These are phyloP conservation scores for Plasmodium blacklocki DNA, from an alignment of 169 alveolate species.

Conservation along the genomic window DNA sequence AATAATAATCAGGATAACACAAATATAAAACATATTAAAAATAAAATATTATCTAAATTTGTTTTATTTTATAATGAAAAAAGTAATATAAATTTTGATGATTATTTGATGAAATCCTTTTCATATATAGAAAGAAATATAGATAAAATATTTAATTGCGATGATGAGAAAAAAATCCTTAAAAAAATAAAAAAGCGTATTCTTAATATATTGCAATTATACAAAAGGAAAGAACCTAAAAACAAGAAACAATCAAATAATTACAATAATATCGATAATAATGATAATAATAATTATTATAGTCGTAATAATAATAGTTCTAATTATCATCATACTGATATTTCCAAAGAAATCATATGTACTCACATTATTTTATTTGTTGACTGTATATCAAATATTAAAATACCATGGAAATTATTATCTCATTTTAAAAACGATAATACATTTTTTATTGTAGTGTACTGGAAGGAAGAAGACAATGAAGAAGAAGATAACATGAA, in stretches of 20 bases:
- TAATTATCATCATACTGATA: background rate
- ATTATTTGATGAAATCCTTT: conserved; percentile 9
- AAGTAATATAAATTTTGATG: background rate
- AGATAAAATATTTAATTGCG: conserved; percentile 13
- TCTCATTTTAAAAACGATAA: conserved; percentile 2
- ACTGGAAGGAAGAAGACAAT: conserved; percentile 50
- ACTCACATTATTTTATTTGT: conserved; percentile 38
- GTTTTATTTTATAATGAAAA: background rate
- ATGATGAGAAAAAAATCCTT: conserved; percentile 2
- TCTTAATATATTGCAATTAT: conserved; percentile 23
- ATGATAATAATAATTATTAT: too few relatives aligned
- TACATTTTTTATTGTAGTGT: conserved; percentile 7
- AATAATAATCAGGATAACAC: background rate
- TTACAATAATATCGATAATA: too few relatives aligned
- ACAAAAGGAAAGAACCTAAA: background rate
- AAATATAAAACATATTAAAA: background rate
- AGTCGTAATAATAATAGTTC: background rate
- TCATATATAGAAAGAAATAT: conserved; percentile 26
- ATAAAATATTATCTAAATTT: conserved; percentile 4
- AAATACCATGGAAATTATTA: conserved; percentile 3
- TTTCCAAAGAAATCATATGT: conserved; percentile 19
- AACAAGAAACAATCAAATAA: too few relatives aligned
- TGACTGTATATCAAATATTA: conserved; percentile 32
- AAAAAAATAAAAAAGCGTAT: conserved; percentile 9
- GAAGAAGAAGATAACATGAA: background rate